These are phyloP conservation scores for Pestalotiopsis sp. DNA, from an alignment of 2,329 filamentous ascomycete species.

Conservation along the genomic window DNA sequence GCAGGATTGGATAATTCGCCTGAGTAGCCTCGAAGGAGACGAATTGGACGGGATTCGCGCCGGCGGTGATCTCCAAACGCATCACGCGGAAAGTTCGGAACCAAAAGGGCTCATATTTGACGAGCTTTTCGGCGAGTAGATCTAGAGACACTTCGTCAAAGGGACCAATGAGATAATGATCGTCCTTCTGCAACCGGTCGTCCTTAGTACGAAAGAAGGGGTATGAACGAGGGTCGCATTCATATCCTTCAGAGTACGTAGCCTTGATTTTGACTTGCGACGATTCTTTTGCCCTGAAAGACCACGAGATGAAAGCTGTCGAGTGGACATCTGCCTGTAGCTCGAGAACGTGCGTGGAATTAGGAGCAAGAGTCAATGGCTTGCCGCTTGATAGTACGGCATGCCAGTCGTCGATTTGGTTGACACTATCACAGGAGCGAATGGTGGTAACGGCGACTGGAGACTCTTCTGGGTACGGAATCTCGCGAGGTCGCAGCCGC, in stretches of 20 bases:
- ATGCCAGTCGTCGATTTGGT: background rate
- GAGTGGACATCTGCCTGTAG: slow-evolving; percentile 12
- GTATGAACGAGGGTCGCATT: slow-evolving; percentile 2
- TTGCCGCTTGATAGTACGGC: background rate
- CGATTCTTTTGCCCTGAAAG: background rate
- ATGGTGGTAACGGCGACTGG: background rate
- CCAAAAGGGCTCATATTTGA: slow-evolving; percentile 11
- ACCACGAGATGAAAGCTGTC: slow-evolving; percentile 8
- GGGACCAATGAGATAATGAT: slow-evolving; percentile 1
- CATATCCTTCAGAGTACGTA: slow-evolving; percentile 8
- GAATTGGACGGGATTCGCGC: background rate
- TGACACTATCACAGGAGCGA: background rate
- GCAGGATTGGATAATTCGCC: slow-evolving; percentile 4
- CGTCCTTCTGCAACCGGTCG: background rate
- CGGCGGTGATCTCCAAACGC: background rate
- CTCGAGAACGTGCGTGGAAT: background rate
- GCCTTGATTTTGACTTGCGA: background rate
- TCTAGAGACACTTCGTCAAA: slow-evolving; percentile 6
- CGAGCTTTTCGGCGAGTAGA: background rate
- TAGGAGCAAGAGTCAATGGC: background rate
- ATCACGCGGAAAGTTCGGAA: slow-evolving; percentile 8
- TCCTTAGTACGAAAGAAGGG: slow-evolving; percentile 9
- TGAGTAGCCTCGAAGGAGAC: background rate
- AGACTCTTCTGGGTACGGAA: slow-evolving; percentile 1
- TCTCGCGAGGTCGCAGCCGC: background rate